These are phyloP conservation scores for Starmerella bombi DNA, from an alignment of 805 yeast species.

Conservation along the genomic window DNA sequence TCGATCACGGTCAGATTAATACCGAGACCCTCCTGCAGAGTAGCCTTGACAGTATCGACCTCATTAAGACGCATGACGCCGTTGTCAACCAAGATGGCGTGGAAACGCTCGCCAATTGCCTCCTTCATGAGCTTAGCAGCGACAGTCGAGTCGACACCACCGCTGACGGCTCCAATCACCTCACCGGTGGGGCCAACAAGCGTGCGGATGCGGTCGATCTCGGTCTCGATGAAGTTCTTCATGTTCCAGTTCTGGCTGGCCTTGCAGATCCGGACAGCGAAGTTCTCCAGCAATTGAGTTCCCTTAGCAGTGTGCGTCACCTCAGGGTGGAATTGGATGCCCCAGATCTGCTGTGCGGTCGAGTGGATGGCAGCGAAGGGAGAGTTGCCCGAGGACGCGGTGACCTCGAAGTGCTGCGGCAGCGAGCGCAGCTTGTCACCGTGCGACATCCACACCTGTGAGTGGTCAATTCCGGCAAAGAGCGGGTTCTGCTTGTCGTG, in stretches of 20 bases:
- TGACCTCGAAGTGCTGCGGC: constrained; percentile 77
- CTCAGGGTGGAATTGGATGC: constrained; percentile 98
- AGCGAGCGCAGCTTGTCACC: constrained; percentile 88
- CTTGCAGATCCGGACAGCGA: constrained; percentile 81
- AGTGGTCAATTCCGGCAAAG: constrained; percentile 81
- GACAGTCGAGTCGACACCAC: constrained; percentile 98
- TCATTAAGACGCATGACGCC: constrained; percentile 95
- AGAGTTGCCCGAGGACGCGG: constrained; percentile 86
- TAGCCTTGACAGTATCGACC: constrained; percentile 75
- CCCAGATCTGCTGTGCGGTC: constrained; percentile 60
- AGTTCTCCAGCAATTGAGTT: constrained; percentile 72
- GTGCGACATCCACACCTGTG: constrained; percentile 99
- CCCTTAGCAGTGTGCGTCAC: constrained; percentile 94
- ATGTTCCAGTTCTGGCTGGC: constrained; percentile 90
- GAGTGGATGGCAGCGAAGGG: constrained; percentile 90
- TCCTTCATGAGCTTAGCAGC: constrained; percentile 97
- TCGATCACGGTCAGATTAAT: constrained; percentile 90
- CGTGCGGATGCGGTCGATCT: constrained; percentile 78
- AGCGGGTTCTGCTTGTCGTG: constrained; percentile 53
- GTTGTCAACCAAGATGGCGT: constrained; percentile 93
- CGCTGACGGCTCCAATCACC: constrained; percentile 98
- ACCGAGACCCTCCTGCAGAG: constrained; percentile 84
- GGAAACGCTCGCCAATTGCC: constrained; percentile 98
- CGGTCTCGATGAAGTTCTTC: constrained; percentile 95
- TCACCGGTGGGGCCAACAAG: constrained; percentile 96